Conservation (phyloP, 2,329 filamentous ascomycete genomes). For the Aspergillus sp. region DNA sequence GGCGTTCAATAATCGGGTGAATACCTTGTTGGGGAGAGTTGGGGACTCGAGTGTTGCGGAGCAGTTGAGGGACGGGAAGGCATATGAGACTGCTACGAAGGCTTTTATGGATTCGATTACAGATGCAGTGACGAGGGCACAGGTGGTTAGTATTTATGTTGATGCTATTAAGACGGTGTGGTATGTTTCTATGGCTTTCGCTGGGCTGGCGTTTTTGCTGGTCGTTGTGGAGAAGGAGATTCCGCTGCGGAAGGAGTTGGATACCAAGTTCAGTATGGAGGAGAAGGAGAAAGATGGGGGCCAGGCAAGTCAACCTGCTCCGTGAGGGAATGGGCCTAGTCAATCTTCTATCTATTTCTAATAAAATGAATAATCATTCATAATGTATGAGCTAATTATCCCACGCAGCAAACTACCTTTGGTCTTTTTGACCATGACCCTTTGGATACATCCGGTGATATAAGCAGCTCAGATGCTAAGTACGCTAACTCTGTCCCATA, state of each 20-base stretch:
- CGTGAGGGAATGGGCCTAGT: too few relatives aligned
- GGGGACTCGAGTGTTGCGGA: constrained; percentile 12
- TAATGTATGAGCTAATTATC: too few relatives aligned
- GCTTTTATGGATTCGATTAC: constrained; percentile 1
- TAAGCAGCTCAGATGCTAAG: too few relatives aligned
- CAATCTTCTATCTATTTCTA: too few relatives aligned
- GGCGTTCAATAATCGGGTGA: constrained; percentile 34
- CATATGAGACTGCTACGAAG: constrained; percentile 26
- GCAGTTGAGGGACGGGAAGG: constrained; percentile 20
- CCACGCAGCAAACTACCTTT: too few relatives aligned
- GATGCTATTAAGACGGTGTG: constrained; percentile 41
- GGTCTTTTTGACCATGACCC: too few relatives aligned
- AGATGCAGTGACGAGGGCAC: not conserved
- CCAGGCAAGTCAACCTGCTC: too few relatives aligned
- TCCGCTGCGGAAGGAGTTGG: not conserved
- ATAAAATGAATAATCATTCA: too few relatives aligned
- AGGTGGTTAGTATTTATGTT: constrained; percentile 39
- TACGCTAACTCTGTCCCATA: too few relatives aligned
- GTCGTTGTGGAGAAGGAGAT: constrained; percentile 39
- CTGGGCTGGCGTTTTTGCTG: constrained; percentile 36
- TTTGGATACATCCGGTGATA: too few relatives aligned
- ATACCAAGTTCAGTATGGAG: not conserved
- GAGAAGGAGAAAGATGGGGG: not conserved
- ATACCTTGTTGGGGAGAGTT: constrained; percentile 11
- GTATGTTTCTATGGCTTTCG: constrained; percentile 38